A percentile compares a stretch with the other conserved stretches of the same genome.
phyloP scores from a whole-genome alignment of 2,329 filamentous ascomycete species.

The Emergomyces pasteurianus region DNA sequence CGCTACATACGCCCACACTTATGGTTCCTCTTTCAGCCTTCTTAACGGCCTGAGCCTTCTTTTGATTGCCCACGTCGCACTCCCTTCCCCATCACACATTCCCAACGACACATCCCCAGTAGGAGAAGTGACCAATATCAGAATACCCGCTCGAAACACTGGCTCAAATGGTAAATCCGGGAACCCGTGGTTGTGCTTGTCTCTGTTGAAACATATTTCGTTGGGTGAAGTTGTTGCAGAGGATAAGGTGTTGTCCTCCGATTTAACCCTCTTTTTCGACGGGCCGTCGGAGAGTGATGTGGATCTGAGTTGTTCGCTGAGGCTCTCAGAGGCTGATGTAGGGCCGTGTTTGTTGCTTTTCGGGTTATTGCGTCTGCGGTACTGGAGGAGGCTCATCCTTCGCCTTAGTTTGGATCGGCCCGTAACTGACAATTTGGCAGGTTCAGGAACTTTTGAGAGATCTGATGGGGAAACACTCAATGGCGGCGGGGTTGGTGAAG shows the following conservation, averaged over 20 bases:
- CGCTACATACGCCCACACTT: background rate
- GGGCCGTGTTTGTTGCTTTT: background rate
- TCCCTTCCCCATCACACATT: slow-evolving; percentile 6
- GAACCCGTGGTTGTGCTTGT: background rate
- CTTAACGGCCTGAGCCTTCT: background rate
- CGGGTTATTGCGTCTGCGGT: background rate
- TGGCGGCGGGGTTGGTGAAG: background rate
- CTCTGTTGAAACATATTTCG: background rate
- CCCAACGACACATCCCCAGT: slow-evolving; percentile 8
- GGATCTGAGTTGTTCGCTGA: background rate
- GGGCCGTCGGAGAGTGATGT: background rate
- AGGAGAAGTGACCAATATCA: slow-evolving; percentile 11
- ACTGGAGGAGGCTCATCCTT: background rate
- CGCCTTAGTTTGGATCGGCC: background rate
- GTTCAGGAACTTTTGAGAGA: background rate
- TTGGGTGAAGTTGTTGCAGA: background rate
- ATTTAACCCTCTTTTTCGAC: slow-evolving; percentile 1
- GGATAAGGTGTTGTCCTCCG: background rate
- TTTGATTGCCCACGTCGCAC: background rate
- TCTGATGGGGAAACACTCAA: background rate
- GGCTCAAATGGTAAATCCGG: slow-evolving; percentile 6
- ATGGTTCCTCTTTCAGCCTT: background rate
- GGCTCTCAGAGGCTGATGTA: background rate
- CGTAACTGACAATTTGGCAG: background rate
- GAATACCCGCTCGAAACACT: slow-evolving; percentile 8